Evolutionary conservation across 441 rosid genomes (phyloP), one percentile per base, ranked within the genome.

Genomic region (Mallotus repandus): DNA sequence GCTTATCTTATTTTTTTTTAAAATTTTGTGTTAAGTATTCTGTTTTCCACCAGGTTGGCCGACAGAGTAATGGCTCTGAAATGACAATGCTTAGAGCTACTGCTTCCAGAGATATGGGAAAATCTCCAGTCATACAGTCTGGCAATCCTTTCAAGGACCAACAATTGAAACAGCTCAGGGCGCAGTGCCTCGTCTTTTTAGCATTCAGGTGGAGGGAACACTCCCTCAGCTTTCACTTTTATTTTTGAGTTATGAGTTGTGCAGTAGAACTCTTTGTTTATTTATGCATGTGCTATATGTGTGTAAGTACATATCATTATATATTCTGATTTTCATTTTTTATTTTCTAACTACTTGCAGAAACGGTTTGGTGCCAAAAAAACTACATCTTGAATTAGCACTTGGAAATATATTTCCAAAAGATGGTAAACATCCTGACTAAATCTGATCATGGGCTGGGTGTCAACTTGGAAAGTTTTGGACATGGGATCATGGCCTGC

Each of bases 141-240:
- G 87, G 90, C 82, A 79, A 84, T 83, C 93, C 91, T 77, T 94
- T 94, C 80, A 94, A 89, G 75, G 98, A 91, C 74, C 95, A 91
- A 67, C 98, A 94, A 77, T 78, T 94, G 81, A 94, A 89, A 82
- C 98, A 94, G 80, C 98, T 94, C 76, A 89, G 97, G 79, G 98
- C 98, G 45, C 98, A 94, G 80, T 94, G 98, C 85, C 96, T 94
- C 62, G 97, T 94, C 53, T 92, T 92, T 83, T 78, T 94, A 81
- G 97, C 98, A 53, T 91, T 94, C 84, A 87, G 97, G 98, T 94
- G 79, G 50, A 68, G 70, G 62, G 60, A 65, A 18, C 63, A 69
- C 63, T 46, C 48, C 68, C 49, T 60, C 65, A 71, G 77, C 66
- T 41, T 65, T 58, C 61, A 6, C 68, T 65, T 70, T 50, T 66